Percentiles rank a stretch among this genome's conserved stretches.
phyloP scores from a whole-genome alignment of 805 yeast genomes.

The Jamesozyma gamospora region DNA sequence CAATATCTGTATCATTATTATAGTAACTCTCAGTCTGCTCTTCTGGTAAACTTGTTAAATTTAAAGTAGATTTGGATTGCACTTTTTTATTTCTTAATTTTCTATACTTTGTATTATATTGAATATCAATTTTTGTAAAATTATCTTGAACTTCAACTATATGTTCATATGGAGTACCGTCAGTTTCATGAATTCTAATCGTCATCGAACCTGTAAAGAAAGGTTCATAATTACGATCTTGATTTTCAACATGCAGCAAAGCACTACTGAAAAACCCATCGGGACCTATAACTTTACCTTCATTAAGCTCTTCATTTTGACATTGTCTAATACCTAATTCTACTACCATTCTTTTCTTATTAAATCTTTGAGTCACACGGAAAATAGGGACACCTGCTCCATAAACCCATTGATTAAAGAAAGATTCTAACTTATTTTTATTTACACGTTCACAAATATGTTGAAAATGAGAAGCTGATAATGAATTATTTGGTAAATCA shows the following conservation, averaged over 20 bases:
- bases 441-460: conserved; percentile 93
- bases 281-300: conserved; percentile 17
- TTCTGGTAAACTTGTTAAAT: neutral
- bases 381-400: conserved; percentile 85
- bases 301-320: conserved; percentile 51
- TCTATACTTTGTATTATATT: conserved; percentile 87
- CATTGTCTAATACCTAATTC: conserved; percentile 92
- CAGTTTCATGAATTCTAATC: conserved; percentile 92
- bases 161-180: conserved; percentile 97
- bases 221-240: conserved; percentile 15
- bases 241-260: conserved; percentile 16
- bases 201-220: conserved; percentile 93
- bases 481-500: conserved; percentile 65
- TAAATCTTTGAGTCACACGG: conserved; percentile 82
- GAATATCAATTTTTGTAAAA: conserved; percentile 81
- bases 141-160: conserved; percentile 84
- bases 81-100: conserved; percentile 54
- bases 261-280: conserved; percentile 25
- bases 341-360: conserved; percentile 84
- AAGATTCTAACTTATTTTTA: conserved; percentile 67
- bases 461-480: conserved; percentile 79
- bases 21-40: conserved; percentile 1
- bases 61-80: conserved; percentile 13
- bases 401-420: conserved; percentile 89
- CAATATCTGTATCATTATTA: conserved; percentile 8